Base-by-base conservation (phyloP, 2,329 filamentous ascomycete genomes). In the Nothopassalora personata region DNA sequence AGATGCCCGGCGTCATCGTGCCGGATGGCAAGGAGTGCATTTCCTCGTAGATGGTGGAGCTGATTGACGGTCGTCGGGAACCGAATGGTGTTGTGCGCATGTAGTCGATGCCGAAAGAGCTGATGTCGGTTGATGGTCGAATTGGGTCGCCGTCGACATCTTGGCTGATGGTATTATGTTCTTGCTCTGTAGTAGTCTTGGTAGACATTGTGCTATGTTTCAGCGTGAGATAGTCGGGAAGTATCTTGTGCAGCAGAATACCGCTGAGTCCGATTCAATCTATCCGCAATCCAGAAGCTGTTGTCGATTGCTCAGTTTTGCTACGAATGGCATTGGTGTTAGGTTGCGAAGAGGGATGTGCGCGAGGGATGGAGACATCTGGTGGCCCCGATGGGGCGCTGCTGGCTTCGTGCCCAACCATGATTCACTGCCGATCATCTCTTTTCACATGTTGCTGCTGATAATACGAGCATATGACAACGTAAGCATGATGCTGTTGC, bases 261-360 rank as follows among this genome's bases (percentile, higher is more conserved):
- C 19, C 27, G 27, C 18, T 58, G 11, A 7, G 4, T 15, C 18
- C 3, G 15, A 5, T 10, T 28, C n/a, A 36, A 36, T 58, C 52
- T 54, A 59, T 50, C 56, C 61, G 36, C 59, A 60, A 34, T 60
- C 61, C n/a, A 61, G 59, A 59, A 59, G 61, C 53, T 63, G 56
- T n/a, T 57, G 43, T 57, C 53, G 51, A 18, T 59, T 56, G 23
- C 61, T 61, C 33, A 57, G 28, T 34, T 55, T 34, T 11, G 57
- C 53, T 33, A 54, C 23, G 28, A 53, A 59, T 28, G 54, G 56
- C 61, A 63, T 62, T 56, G 18, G 33, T 13, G 7, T 39, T 9
- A 13, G 15, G 34, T 10, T 34, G 27, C 45, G 23, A 3, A 19
- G n/a, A 23, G 30, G 18, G 3, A 36, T 10, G 51, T 39, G 5